Base-by-base conservation (phyloP, 106 monocot species). In the Acorus calamus region DNA sequence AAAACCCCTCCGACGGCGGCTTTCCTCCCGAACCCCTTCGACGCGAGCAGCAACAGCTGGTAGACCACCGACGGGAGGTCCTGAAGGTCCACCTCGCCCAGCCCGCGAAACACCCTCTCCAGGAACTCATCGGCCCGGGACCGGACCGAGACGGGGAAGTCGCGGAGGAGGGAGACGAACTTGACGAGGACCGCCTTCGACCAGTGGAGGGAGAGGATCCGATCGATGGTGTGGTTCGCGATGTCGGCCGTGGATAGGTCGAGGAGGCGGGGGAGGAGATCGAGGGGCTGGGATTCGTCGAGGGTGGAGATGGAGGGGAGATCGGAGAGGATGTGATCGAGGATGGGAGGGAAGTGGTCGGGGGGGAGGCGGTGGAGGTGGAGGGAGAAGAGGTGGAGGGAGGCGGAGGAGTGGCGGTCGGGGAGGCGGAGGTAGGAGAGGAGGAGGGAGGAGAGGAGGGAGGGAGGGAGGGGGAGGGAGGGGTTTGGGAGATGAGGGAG, bases 31-130 rank as follows among this genome's bases (percentile, higher is more conserved):
- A 73, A 67, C 42, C 84, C 80, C 67, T 85, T 96, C 48, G 86
- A 84, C 2, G 87, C 90, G 47, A 96, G 61, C 42, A 96, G 74
- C 65, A 96, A 56, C 9, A 91, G 74, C 69, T 96, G 94, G 70
- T 91, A 96, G 0, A 80, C 78, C 11, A 96, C n/a, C 0, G 84
- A 76, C 47, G 94, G 94, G 14, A 96, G 65, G 51, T 96, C 94
- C 69, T 96, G 94, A 11, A 91, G 55, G 53, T 96, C 90, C 6
- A 85, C 74, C 42, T 8, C 68, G 47, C 53, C 61, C 79, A 91
- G 78, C 11, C 82, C 78, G 9, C 3, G 56, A 5, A 96, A 82
- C 2, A 83, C 76, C 66, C 83, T 91, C 9, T 78, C 66, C 41
- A 90, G 55, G 50, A 87, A 68, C 6, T 78, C 89, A 47, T 62